Evolutionary conservation across 164 flowering plant species (phyloP).

Genomic region (Kingdonia uniflora): DNA sequence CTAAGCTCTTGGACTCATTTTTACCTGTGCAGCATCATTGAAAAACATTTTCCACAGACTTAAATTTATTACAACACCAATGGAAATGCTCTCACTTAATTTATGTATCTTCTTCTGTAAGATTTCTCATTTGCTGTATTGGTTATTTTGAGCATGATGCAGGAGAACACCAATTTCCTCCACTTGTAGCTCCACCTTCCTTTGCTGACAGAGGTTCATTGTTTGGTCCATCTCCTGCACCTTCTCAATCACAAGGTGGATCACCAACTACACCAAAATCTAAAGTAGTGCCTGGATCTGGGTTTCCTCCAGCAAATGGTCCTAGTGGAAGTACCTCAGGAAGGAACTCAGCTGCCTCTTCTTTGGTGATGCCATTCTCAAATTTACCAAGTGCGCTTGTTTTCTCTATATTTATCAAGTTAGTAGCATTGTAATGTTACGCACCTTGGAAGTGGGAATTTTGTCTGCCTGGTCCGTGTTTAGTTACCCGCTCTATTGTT

Average conservation of each 20-base stretch:
- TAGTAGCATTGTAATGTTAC: conserved; percentile 13
- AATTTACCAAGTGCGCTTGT: conserved; percentile 15
- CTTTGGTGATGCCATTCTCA: conserved; percentile 24
- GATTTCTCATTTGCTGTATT: background rate
- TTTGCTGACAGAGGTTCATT: conserved; percentile 21
- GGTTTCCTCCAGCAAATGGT: conserved; percentile 47
- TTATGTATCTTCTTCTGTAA: background rate
- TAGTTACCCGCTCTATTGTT: conserved; percentile 12
- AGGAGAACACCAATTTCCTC: conserved; percentile 69
- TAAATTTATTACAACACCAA: background rate
- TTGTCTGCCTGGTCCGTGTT: conserved; percentile 5
- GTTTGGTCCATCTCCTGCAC: conserved; percentile 70
- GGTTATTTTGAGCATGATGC: conserved; percentile 14
- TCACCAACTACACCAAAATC: conserved; percentile 30
- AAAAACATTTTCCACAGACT: no score
- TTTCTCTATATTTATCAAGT: conserved; percentile 19
- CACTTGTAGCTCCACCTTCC: conserved; percentile 63
- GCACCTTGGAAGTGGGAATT: conserved; percentile 14
- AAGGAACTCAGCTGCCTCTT: conserved; percentile 35
- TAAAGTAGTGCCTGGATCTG: conserved; percentile 30
- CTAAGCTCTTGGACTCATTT: background rate
- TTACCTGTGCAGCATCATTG: no score
- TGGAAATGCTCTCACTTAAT: background rate
- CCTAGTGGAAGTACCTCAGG: conserved; percentile 45
- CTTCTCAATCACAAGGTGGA: conserved; percentile 32